These are phyloP conservation scores for Andrographis paniculata DNA, from an alignment of 305 asterid species.

Conservation along the genomic window DNA sequence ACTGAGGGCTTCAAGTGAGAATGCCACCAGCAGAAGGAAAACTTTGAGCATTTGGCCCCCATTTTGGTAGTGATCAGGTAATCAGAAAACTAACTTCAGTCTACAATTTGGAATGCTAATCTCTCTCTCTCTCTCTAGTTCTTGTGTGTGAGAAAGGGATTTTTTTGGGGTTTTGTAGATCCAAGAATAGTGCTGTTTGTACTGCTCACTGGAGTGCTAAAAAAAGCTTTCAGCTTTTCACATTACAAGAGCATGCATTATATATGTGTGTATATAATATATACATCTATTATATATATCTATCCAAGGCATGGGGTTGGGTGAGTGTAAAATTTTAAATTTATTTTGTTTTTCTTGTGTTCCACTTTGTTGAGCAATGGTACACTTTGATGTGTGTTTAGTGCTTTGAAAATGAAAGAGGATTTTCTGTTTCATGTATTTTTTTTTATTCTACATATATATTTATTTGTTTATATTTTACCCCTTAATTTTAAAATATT, in stretches of 20 bases:
- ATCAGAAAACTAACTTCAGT: conserved; percentile 10
- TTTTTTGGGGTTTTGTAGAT: conserved; percentile 26
- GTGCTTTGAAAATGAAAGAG: no score
- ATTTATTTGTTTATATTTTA: no score
- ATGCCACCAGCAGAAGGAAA: conserved; percentile 78
- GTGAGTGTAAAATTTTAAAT: conserved; percentile 7
- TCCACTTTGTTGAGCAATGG: conserved; percentile 25
- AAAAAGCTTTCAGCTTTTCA: conserved; percentile 18
- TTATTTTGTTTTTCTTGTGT: conserved; percentile 21
- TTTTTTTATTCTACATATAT: no score
- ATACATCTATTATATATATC: no score
- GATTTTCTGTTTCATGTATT: no score
- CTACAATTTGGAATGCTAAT: background rate
- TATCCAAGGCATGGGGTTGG: conserved; percentile 30
- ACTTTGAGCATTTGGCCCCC: conserved; percentile 80
- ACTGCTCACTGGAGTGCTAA: background rate
- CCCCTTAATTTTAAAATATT: no score
- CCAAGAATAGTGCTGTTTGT: conserved; percentile 26
- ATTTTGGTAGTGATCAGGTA: conserved; percentile 20
- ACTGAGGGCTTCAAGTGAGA: conserved; percentile 64
- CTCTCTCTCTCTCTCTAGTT: background rate
- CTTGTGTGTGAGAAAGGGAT: conserved; percentile 8
- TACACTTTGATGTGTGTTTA: no score
- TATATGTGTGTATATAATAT: no score
- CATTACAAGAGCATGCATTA: conserved; percentile 35